Base-by-base conservation (phyloP, 108 stramenopile genomes). In the Discostella pseudostelligera region DNA sequence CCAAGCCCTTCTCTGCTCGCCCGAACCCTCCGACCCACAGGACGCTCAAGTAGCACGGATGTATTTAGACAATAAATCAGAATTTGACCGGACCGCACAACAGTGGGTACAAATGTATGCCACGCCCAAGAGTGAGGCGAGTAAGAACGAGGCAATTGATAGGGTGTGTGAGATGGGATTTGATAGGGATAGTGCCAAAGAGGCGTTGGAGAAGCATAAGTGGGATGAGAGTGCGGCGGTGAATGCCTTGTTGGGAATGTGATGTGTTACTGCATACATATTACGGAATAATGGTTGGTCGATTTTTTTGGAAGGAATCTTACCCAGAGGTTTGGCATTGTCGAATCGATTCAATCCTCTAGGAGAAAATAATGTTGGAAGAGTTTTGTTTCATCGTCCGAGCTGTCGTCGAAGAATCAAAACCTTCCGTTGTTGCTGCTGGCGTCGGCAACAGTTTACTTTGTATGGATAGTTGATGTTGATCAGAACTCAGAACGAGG, bases 91-190 rank as follows among this genome's bases (percentile, higher is more conserved):
- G 22, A 97, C 94, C 13, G 98, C 96, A 19, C 88, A 85, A 72
- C 90, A 88, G 40, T 98, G 97, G 97, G 92, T 95, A 3, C 87
- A 93, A 59, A 83, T 83, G 16, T 96, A 96, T 72, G 96, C 97
- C 17, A 81, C 86, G 43, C 81, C 87, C n/a, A 82, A 64, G n/a
- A 64, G 56, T 22, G 55, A 64, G 13, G 47, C 26, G 0, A 64
- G 45, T 14, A 76, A 84, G 57, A 89, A 91, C 1, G 92, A 85
- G 39, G 83, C 81, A 8, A 87, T 96, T 20, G 51, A 47, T 22
- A 53, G 91, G 50, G 82, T 97, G n/a, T 82, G 83, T 62, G 97
- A 96, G 40, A 99, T 99, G 97, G 97, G 97, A n/a, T 97, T 97
- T 77, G 86, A 93, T 49, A 73, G 74, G 51, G 89, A 76, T 29